Percentiles rank a stretch among this genome's conserved stretches.
Conservation (phyloP, 768 basidiomycete genomes). For the Suillus bovinus region DNA sequence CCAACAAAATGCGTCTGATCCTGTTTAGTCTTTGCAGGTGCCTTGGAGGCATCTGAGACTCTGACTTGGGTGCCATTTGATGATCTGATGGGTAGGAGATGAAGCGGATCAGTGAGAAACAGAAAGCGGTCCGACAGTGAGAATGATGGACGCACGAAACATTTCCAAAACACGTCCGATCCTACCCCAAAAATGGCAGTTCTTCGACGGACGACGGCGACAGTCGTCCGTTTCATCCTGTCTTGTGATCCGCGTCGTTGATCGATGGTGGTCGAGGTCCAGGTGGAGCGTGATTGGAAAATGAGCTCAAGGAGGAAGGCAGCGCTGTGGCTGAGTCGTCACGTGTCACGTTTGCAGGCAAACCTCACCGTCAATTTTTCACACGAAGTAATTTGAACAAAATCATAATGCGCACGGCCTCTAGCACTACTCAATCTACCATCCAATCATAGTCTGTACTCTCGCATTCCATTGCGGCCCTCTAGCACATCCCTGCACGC, state of each 20-base stretch:
- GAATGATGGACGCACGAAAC: background rate
- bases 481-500: too few relatives aligned
- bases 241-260: background rate
- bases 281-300: background rate
- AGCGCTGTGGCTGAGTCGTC: background rate
- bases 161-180: background rate
- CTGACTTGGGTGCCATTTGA: too few relatives aligned
- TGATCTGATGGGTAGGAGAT: background rate
- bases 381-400: background rate
- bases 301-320: background rate
- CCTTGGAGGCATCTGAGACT: conserved; percentile 51
- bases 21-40: conserved; percentile 49
- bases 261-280: background rate
- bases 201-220: background rate
- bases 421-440: too few relatives aligned
- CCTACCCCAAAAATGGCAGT: background rate
- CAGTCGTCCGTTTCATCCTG: background rate
- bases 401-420: too few relatives aligned
- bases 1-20: background rate
- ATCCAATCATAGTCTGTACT: too few relatives aligned
- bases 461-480: too few relatives aligned
- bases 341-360: background rate
- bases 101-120: background rate
- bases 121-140: too few relatives aligned
- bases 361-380: background rate